phyloP scores from a whole-genome alignment of 768 basidiomycete genomes.

The Rhodotorula diobovata region DNA sequence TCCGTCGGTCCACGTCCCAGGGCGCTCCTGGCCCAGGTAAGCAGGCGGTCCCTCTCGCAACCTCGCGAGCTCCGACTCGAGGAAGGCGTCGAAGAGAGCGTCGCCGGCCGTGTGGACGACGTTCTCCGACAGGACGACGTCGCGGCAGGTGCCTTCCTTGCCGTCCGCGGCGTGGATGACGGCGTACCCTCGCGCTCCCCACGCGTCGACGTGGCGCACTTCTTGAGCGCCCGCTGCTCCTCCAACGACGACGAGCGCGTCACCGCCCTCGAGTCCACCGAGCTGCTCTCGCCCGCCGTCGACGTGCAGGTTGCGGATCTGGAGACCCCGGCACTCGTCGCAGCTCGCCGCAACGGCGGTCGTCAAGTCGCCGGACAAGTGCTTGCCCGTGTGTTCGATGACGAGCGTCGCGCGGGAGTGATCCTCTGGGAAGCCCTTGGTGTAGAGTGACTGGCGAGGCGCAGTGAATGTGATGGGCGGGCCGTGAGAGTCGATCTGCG shows the following conservation, averaged over 20 bases:
- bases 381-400: conserved; percentile 17
- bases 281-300: conserved; percentile 32
- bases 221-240: conserved; percentile 26
- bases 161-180: conserved; percentile 30
- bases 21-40: conserved; percentile 22
- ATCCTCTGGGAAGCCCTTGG: conserved; percentile 25
- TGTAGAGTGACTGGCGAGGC: conserved; percentile 25
- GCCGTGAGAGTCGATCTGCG: conserved; percentile 21
- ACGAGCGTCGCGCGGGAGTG: conserved; percentile 28
- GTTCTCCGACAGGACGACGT: conserved; percentile 24
- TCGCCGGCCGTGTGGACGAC: conserved; percentile 33
- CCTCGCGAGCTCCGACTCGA: conserved; percentile 30
- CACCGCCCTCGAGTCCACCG: conserved; percentile 23
- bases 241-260: conserved; percentile 32
- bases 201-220: conserved; percentile 27
- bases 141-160: conserved; percentile 10
- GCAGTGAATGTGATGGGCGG: conserved; percentile 35
- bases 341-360: conserved; percentile 35
- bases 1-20: conserved; percentile 47
- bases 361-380: conserved; percentile 22
- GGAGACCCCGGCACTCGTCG: conserved; percentile 1
- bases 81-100: conserved; percentile 34
- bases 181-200: conserved; percentile 26
- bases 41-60: conserved; percentile 31
- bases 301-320: conserved; percentile 21